Evolutionary conservation across 2,329 filamentous ascomycete species (phyloP), one percentile per base, ranked within the genome.

Genomic region (Rachicladosporium sp.): DNA sequence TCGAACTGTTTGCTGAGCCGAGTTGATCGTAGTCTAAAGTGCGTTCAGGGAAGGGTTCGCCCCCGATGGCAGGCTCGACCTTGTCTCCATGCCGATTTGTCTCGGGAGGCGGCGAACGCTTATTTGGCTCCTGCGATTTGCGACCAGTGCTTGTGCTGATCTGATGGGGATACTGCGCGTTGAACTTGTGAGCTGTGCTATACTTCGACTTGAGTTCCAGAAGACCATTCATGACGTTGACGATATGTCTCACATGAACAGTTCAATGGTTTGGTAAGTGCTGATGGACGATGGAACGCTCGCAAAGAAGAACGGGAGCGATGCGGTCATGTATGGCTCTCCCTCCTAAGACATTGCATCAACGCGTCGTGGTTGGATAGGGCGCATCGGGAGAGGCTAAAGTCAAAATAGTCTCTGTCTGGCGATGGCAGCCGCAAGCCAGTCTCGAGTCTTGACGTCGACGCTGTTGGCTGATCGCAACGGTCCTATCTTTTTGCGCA

Each of bases 151-250:
- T 33, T 4, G 30, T 36, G 21, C 30, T 27, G 12, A 35, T 41
- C 29, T 41, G 39, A n/a, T 41, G 39, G 7, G 39, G 39, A 31
- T 41, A 41, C 39, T 41, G 31, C n/a, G 13, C 9, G 31, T 21
- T n/a, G 10, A 23, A 32, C 33, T 19, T 33, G 37, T 39, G 31
- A 39, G 37, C 34, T 33, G 29, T 36, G 23, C 15, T 33, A 10
- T 4, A 12, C 36, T 33, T 38, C 33, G 36, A 33, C 36, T 38
- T 38, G 27, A 29, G 19, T 6, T 21, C 36, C 10, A 13, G 23
- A 29, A 8, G n/a, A 27, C 29, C 34, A n/a, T 36, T 29, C 15
- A 27, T 27, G 23, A 27, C 23, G 23, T 27, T 27, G 23, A 8
- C 7, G 23, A 27, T 27, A 27, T 11, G 32, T 29, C 33, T 30